Evolutionary conservation across 176 grass and related monocot species (phyloP).

Genomic region (Avena insularis): DNA sequence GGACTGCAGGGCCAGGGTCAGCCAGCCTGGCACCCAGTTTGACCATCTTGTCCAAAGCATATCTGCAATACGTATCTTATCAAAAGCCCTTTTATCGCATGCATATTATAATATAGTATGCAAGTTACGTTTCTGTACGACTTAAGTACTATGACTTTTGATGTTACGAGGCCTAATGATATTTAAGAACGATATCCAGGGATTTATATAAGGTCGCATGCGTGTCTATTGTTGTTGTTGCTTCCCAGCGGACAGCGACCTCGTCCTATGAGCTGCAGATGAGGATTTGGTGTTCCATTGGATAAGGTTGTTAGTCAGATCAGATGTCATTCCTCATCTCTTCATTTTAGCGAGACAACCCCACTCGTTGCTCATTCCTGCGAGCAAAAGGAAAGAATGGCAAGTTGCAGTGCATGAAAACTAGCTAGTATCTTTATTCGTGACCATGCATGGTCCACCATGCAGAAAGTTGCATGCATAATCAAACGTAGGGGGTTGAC

Average conservation of each 20-base stretch:
- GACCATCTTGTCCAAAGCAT: constrained; percentile 30
- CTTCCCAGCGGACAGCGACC: constrained; percentile 23
- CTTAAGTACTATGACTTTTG: background rate
- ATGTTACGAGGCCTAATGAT: no score
- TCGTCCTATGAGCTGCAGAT: background rate
- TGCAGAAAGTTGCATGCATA: constrained; percentile 12
- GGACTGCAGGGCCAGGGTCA: background rate
- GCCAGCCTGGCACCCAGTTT: background rate
- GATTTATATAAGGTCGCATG: background rate
- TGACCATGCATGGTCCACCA: background rate
- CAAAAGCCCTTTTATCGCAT: background rate
- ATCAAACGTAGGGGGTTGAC: background rate
- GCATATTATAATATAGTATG: background rate
- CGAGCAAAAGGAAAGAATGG: background rate
- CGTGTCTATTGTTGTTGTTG: background rate
- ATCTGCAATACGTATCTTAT: background rate
- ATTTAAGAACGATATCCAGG: constrained; percentile 9
- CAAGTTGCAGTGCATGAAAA: background rate
- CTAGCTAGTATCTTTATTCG: background rate
- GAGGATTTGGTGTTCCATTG: background rate
- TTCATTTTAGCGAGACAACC: background rate
- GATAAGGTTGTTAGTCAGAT: constrained; percentile 38
- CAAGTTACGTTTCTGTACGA: constrained; percentile 38
- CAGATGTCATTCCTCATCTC: constrained; percentile 21
- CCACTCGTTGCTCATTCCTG: background rate